Base-by-base conservation (phyloP, 2,329 filamentous ascomycete genomes). In the Rhinocladiella mackenziei region DNA sequence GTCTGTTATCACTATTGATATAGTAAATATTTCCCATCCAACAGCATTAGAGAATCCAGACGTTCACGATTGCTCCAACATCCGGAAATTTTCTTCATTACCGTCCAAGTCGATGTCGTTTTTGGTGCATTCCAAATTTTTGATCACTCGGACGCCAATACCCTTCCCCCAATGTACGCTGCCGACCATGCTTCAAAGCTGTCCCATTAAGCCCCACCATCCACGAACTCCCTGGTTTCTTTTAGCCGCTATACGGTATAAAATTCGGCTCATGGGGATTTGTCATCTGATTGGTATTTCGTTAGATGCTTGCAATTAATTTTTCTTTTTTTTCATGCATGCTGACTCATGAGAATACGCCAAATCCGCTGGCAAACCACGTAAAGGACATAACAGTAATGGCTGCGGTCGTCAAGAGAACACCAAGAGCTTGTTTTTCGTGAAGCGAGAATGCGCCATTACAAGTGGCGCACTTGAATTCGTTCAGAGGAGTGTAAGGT, bases 361-460 rank as follows among this genome's bases (percentile, higher is more conserved):
- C 70, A 41, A 68, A 63, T 11, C 62, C 68, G 29, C 65, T 64
- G 23, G 65, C 67, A 50, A 74, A 74, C 67, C 69, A 71, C 29
- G 75, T 71, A 56, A 83, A 80, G 4, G 76, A 79, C 23, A 74
- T 61, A 19, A 81, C 57, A 4, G 78, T 81, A 39, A 81, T 69
- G 20, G 67, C 63, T 14, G 68, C 70, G 64, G 79, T 80, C 47
- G 73, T 68, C 47, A 79, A 54, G 45, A 80, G 62, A 50, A 79
- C 74, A 43, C 70, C 71, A 32, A 82, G 58, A 0, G 76, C 76
- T 57, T 78, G 70, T 37, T 68, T 70, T 55, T 80, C 75, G 50
- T 71, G 66, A 18, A 68, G 61, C 3, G 73, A 75, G 14, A 78
- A 58, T 6, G 75, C 77, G 19, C 63, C 65, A 54, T 43, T 58